phyloP scores from a whole-genome alignment of 1,139 yeast genomes.

The Candida tropicalis region DNA sequence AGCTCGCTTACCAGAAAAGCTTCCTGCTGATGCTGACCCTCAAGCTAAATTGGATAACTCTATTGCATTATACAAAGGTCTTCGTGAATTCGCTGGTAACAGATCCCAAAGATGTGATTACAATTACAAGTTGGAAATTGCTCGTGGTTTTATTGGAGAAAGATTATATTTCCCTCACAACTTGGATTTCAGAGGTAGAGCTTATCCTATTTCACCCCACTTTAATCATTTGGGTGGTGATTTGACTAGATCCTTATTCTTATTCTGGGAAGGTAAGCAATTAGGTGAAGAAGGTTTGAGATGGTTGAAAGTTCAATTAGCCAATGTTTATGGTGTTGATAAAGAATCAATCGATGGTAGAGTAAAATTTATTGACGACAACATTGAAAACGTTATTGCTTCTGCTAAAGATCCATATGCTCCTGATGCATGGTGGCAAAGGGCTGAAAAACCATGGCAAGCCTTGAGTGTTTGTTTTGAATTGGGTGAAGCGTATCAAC shows the following conservation, averaged over 20 bases:
- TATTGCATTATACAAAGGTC: constrained; percentile 55
- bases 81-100: constrained; percentile 63
- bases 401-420: constrained; percentile 75
- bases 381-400: constrained; percentile 60
- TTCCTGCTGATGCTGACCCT: constrained; percentile 74
- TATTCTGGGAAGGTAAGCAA: constrained; percentile 86
- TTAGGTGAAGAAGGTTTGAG: constrained; percentile 74
- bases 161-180: constrained; percentile 92
- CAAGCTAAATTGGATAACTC: constrained; percentile 68
- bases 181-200: constrained; percentile 93
- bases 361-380: constrained; percentile 67
- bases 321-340: constrained; percentile 86
- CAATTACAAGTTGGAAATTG: constrained; percentile 91
- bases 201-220: constrained; percentile 88
- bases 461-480: constrained; percentile 86
- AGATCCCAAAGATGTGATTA: constrained; percentile 92
- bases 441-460: constrained; percentile 96
- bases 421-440: constrained; percentile 72
- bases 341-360: constrained; percentile 81
- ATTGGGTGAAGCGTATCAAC: constrained; percentile 66
- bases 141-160: constrained; percentile 89
- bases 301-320: constrained; percentile 91
- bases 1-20: constrained; percentile 63
- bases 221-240: constrained; percentile 88
- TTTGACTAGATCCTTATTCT: constrained; percentile 79